Base-by-base conservation (phyloP, 495 filamentous ascomycete species). In the Daldinia decipiens region DNA sequence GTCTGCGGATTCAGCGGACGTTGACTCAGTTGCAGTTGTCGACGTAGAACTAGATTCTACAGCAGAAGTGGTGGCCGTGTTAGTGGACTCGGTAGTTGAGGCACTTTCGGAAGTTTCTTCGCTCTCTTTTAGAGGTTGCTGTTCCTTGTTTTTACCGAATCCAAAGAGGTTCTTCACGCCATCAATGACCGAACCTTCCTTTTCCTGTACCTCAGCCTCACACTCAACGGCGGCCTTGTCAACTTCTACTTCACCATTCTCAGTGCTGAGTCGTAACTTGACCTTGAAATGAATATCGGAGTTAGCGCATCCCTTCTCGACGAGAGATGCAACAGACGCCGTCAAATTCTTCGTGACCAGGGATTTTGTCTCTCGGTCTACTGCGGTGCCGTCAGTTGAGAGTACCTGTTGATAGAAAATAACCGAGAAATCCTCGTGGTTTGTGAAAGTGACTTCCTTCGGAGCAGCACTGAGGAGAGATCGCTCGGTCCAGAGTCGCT, bases 111-210 rank as follows among this genome's bases (percentile, higher is more conserved):
- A 76, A 31, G 82, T 76, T 65, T 86, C 85, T 4, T 83, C 77
- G 67, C 87, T 84, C 24, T 89, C 90, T 61, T 84, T 82, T 19
- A 97, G 79, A 21, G 92, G 88, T 72, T 91, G 88, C 79, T 98
- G 94, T 71, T 97, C 94, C 82, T 95, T 83, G 45, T 77, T 92
- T 66, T 88, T 89, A 7, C 95, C 95, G 73, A 98, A 92, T 15
- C 96, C 96, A 74, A 99, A 95, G 65, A 97, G 88, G 61, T 91
- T 93, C 83, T 99, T 99, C 76, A 98, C 91, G 43, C 92, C 92
- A 71, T 97, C 96, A 39, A 94, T 88, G 32, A 98, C 85, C 55
- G 92, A 89, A 24, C 88, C 91, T 75, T 92, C 91, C 81, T 93
- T 94, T 62, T 90, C 89, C 11, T 79, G 68, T 5, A 82, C 85